Percentiles rank a stretch among this genome's conserved stretches.
Evolutionary conservation across 2,329 filamentous ascomycete genomes (phyloP).

Genomic region (Aspergillus udagawae): DNA sequence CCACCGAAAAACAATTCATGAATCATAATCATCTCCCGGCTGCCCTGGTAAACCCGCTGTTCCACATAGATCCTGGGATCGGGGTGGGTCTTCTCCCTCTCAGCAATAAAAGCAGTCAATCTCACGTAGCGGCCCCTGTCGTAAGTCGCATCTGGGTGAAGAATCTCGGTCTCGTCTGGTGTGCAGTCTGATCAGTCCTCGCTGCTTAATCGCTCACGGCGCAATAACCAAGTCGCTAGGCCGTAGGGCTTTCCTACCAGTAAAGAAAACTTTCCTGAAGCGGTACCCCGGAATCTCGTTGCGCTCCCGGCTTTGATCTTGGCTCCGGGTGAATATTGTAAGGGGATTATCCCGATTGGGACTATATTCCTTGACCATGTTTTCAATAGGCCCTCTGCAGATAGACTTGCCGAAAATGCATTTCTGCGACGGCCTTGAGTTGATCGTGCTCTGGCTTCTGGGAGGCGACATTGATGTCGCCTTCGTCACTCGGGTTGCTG

Average conservation of each 20-base stretch:
- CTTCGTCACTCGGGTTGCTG: neutral
- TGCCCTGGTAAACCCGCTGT: conserved; percentile 9
- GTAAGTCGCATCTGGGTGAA: conserved; percentile 1
- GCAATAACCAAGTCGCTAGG: neutral
- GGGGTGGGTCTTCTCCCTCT: conserved; percentile 1
- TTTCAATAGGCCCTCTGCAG: conserved; percentile 7
- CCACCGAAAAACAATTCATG: conserved; percentile 13
- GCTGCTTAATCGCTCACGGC: neutral
- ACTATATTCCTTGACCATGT: conserved; percentile 8
- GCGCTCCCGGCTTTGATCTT: conserved; percentile 6
- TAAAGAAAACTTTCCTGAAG: conserved; percentile 15
- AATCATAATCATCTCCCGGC: conserved; percentile 7
- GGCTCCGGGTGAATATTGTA: conserved; percentile 14
- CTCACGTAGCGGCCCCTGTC: neutral
- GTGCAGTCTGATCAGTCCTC: neutral
- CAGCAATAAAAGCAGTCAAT: conserved; percentile 8
- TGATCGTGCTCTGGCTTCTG: too few species aligned
- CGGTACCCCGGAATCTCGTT: conserved; percentile 12
- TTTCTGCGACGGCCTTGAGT: too few species aligned
- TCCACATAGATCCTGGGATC: conserved; percentile 15
- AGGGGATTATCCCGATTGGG: conserved; percentile 1
- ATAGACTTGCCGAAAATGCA: conserved; percentile 7
- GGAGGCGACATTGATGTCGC: too few species aligned
- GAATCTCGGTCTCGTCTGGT: conserved; percentile 5
- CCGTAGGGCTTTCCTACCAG: conserved; percentile 3